These are phyloP conservation scores for Alternaria panax DNA, from an alignment of 2,329 filamentous ascomycete species.

Conservation along the genomic window DNA sequence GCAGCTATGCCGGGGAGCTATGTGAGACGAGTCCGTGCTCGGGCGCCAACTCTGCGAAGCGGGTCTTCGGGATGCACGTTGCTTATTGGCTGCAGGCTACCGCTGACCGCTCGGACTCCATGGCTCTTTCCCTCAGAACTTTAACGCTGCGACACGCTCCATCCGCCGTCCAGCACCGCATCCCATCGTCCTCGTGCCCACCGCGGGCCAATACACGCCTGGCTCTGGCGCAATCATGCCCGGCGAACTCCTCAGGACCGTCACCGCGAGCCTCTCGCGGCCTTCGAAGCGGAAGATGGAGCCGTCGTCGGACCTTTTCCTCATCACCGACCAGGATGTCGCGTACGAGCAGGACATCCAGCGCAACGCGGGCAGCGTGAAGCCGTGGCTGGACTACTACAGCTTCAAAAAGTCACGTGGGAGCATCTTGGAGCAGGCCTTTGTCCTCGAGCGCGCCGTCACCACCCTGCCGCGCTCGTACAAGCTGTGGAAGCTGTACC, in stretches of 20 bases:
- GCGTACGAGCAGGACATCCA: conserved; percentile 96
- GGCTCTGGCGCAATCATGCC: conserved; percentile 51
- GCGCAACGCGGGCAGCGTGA: conserved; percentile 82
- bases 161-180: conserved; percentile 30
- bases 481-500: conserved; percentile 98
- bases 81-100: conserved; percentile 19
- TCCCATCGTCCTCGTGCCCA: conserved; percentile 34
- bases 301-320: conserved; percentile 47
- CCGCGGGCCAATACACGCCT: conserved; percentile 40
- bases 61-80: conserved; percentile 6
- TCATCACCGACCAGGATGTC: conserved; percentile 83
- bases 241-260: conserved; percentile 52
- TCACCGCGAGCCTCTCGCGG: conserved; percentile 46
- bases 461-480: conserved; percentile 90
- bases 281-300: conserved; percentile 47
- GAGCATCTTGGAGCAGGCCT: conserved; percentile 82
- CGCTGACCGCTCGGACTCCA: conserved; percentile 21
- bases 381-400: conserved; percentile 95
- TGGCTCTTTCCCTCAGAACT: conserved; percentile 25
- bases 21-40: conserved; percentile 22
- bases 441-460: conserved; percentile 89
- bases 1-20: conserved; percentile 27
- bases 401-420: conserved; percentile 90
- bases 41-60: conserved; percentile 23
- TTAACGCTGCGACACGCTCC: conserved; percentile 34